phyloP scores from a whole-genome alignment of 208 protist genomes.

The Crithidia sp. region DNA sequence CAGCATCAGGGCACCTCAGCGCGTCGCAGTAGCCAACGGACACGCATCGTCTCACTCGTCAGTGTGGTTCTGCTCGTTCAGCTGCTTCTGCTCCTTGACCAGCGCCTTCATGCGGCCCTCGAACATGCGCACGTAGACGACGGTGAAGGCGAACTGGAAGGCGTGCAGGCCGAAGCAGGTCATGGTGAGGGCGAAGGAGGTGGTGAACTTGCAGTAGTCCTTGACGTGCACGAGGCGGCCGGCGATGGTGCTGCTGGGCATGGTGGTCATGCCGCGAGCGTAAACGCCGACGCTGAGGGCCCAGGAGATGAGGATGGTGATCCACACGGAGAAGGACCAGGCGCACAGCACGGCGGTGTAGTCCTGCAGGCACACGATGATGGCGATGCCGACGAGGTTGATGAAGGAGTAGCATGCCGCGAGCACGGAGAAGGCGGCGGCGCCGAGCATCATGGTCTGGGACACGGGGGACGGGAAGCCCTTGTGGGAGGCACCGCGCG shows the following conservation, averaged over 20 bases:
- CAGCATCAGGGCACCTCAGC: too few species aligned
- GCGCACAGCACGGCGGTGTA: conserved; percentile 34
- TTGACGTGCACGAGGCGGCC: conserved; percentile 20
- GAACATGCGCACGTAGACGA: conserved; percentile 25
- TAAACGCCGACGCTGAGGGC: conserved; percentile 32
- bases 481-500: not conserved
- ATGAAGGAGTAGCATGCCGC: conserved; percentile 30
- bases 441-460: conserved; percentile 29
- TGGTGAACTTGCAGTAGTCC: conserved; percentile 34
- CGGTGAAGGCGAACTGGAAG: conserved; percentile 34
- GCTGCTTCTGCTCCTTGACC: conserved; percentile 34
- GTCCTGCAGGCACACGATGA: conserved; percentile 26
- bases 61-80: not conserved
- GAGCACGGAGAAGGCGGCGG: conserved; percentile 24
- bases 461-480: conserved; percentile 22
- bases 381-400: conserved; percentile 21
- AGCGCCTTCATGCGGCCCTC: conserved; percentile 29
- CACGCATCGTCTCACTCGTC: conserved; percentile 1
- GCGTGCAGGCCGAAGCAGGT: conserved; percentile 25
- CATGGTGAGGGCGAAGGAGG: conserved; percentile 30
- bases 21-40: too few species aligned
- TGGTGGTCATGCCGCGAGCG: conserved; percentile 15
- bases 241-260: conserved; percentile 23
- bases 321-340: conserved; percentile 37
- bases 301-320: conserved; percentile 38